These are phyloP conservation scores for Monilinia aucupariae DNA, from an alignment of 2,329 filamentous ascomycete species.

Conservation along the genomic window DNA sequence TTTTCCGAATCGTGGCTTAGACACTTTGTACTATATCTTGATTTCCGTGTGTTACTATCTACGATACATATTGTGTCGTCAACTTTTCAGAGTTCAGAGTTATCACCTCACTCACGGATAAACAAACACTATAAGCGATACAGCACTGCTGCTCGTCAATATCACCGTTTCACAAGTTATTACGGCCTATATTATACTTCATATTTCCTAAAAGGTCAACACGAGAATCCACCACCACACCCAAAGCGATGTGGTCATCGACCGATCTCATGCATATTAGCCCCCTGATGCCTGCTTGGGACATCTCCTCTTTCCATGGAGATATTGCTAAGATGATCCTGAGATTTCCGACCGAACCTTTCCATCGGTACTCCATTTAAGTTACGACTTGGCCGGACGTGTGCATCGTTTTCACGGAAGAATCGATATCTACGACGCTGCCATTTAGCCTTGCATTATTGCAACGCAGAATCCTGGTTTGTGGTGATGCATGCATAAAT, in stretches of 20 bases:
- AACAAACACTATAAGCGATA: background rate
- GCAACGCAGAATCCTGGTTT: conserved; percentile 9
- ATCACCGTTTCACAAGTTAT: conserved; percentile 2
- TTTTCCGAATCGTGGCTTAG: background rate
- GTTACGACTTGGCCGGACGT: conserved; percentile 6
- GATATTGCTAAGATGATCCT: conserved; percentile 14
- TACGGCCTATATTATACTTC: background rate
- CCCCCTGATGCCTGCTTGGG: conserved; percentile 12
- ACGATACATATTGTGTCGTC: background rate
- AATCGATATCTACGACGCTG: background rate
- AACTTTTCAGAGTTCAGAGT: background rate
- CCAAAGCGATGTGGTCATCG: conserved; percentile 8
- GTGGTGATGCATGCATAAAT: conserved; percentile 11
- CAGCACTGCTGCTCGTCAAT: background rate
- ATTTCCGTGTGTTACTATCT: background rate
- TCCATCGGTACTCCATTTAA: conserved; percentile 16
- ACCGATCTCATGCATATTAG: conserved; percentile 13
- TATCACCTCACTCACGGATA: background rate
- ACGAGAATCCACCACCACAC: background rate
- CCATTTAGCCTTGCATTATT: conserved; percentile 11
- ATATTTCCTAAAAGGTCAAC: conserved; percentile 10
- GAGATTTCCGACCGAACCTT: conserved; percentile 18
- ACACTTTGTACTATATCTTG: background rate
- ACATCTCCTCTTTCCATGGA: background rate
- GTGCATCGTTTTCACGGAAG: conserved; percentile 1